phyloP scores from a whole-genome alignment of 1,284 basidiomycete genomes.

The Sanghuangporus baumii region DNA sequence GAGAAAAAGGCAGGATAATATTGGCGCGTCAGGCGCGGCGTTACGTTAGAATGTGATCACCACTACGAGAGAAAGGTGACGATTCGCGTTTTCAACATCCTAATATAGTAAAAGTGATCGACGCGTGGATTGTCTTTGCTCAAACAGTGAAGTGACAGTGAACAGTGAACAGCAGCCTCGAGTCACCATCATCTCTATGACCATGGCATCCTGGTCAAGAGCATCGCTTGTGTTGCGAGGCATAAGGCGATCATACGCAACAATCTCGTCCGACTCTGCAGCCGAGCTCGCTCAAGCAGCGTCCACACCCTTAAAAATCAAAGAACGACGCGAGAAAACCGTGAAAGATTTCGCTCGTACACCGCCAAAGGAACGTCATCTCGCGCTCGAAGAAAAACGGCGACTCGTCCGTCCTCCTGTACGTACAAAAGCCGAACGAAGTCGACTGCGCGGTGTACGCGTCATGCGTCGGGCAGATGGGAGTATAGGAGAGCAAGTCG shows the following conservation, averaged over 20 bases:
- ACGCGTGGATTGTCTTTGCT: background rate
- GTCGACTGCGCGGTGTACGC: conserved; percentile 58
- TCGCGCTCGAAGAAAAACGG: conserved; percentile 6
- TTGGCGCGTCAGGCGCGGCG: no score
- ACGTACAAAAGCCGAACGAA: background rate
- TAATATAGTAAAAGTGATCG: background rate
- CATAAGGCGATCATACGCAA: conserved; percentile 11
- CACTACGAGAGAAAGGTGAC: background rate
- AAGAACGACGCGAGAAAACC: conserved; percentile 5
- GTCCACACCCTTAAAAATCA: conserved; percentile 14
- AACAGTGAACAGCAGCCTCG: background rate
- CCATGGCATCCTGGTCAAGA: conserved; percentile 6
- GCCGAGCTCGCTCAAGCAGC: conserved; percentile 7
- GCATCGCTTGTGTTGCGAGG: conserved; percentile 1
- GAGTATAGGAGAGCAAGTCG: conserved; percentile 42
- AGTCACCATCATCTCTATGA: background rate
- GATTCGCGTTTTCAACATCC: background rate
- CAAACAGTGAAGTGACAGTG: background rate
- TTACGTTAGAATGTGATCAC: no score
- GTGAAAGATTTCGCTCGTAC: conserved; percentile 2
- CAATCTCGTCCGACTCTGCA: background rate
- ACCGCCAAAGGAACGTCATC: background rate
- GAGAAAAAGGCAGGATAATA: no score
- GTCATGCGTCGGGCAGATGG: conserved; percentile 34
- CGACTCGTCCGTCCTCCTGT: conserved; percentile 4